Evolutionary conservation across 2,329 filamentous ascomycete genomes (phyloP).

Genomic region (Zelopaecilomyces penicillatus): DNA sequence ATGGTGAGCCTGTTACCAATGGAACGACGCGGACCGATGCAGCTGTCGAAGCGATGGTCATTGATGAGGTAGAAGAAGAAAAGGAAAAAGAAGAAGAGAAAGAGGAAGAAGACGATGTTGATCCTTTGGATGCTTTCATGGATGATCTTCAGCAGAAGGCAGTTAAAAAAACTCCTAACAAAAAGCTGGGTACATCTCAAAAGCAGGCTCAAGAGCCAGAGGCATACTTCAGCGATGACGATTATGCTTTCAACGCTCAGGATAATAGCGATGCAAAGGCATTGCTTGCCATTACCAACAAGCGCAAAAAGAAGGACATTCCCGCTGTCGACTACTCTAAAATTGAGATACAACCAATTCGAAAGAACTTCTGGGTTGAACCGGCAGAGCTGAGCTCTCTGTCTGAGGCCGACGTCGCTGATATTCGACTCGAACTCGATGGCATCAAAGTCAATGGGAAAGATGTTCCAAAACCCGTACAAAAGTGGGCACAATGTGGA

Average conservation of each 20-base stretch:
- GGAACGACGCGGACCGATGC: background rate
- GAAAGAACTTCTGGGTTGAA: slow-evolving; percentile 93
- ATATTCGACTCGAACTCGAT: slow-evolving; percentile 78
- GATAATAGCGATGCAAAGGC: slow-evolving; percentile 39
- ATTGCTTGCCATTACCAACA: slow-evolving; percentile 47
- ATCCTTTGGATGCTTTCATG: slow-evolving; percentile 98
- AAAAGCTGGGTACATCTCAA: slow-evolving; percentile 25
- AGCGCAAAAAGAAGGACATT: slow-evolving; percentile 92
- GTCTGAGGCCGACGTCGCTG: slow-evolving; percentile 74
- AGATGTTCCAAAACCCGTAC: slow-evolving; percentile 84
- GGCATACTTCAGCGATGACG: slow-evolving; percentile 83
- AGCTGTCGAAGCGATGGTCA: slow-evolving; percentile 42
- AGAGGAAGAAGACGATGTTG: slow-evolving; percentile 58
- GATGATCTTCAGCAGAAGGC: slow-evolving; percentile 53
- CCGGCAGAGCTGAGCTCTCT: slow-evolving; percentile 75
- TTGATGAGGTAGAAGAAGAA: slow-evolving; percentile 54
- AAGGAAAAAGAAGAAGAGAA: slow-evolving; percentile 62
- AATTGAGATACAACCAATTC: slow-evolving; percentile 73
- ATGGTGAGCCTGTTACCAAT: slow-evolving; percentile 7
- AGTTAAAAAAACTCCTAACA: slow-evolving; percentile 27
- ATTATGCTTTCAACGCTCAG: slow-evolving; percentile 48
- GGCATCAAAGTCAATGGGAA: slow-evolving; percentile 90
- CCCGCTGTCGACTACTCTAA: slow-evolving; percentile 80
- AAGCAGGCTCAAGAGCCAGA: slow-evolving; percentile 62
- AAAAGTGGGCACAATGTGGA: slow-evolving; percentile 94